phyloP scores from a whole-genome alignment of 1,139 yeast species.

The Candida gigantensis region DNA sequence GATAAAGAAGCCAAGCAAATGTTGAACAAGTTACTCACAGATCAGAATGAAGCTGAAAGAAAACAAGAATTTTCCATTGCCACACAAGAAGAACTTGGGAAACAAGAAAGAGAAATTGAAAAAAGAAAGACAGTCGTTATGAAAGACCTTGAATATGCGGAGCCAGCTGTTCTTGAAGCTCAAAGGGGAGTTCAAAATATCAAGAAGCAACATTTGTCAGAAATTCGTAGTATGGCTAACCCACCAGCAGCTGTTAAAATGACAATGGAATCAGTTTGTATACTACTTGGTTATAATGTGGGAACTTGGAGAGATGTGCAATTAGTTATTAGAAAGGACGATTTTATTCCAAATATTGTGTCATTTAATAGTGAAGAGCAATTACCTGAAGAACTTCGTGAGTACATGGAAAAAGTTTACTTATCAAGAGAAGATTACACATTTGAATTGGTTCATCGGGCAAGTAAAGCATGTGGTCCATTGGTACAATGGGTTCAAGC shows the following conservation, averaged over 20 bases:
- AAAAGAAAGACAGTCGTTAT: constrained; percentile 58
- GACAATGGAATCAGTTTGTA: constrained; percentile 87
- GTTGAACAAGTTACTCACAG: constrained; percentile 75
- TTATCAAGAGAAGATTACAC: constrained; percentile 65
- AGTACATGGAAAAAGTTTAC: constrained; percentile 59
- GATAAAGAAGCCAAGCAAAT: constrained; percentile 70
- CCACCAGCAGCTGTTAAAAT: constrained; percentile 90
- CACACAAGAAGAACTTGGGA: constrained; percentile 67
- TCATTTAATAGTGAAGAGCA: constrained; percentile 65
- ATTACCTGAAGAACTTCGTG: constrained; percentile 53
- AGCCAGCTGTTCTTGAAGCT: constrained; percentile 84
- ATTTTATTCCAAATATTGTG: constrained; percentile 83
- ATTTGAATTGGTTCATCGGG: constrained; percentile 76
- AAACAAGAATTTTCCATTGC: constrained; percentile 83
- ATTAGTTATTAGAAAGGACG: constrained; percentile 77
- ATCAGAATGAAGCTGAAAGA: constrained; percentile 91
- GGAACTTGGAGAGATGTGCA: constrained; percentile 83
- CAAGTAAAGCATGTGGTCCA: constrained; percentile 96
- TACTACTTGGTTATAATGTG: constrained; percentile 71
- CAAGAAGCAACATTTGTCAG: constrained; percentile 89
- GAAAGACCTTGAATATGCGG: constrained; percentile 69
- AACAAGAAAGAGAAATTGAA: constrained; percentile 64
- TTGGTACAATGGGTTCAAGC: constrained; percentile 88
- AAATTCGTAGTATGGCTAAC: constrained; percentile 81
- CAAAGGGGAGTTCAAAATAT: constrained; percentile 86